These are phyloP conservation scores for Moricandia arvensis DNA, from an alignment of 345 rosid genomes.

Conservation along the genomic window DNA sequence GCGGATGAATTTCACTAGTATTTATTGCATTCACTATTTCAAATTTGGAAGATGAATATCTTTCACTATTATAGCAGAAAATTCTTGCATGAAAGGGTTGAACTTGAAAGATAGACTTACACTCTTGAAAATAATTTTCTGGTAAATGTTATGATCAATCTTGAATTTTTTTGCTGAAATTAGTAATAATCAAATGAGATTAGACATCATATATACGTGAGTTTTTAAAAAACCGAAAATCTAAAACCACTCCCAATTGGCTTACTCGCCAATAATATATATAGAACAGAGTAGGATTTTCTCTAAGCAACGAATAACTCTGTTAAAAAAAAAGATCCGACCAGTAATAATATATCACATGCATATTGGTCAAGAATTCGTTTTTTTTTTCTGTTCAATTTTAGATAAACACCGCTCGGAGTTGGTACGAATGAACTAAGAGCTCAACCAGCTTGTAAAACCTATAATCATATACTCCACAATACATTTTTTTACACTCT, in stretches of 20 bases:
- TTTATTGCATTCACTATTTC: neutral
- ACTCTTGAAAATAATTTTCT: neutral
- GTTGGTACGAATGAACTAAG: neutral
- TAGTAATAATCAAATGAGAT: neutral
- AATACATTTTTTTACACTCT: slow-evolving; percentile 28
- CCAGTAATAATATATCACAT: neutral
- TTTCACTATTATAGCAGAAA: neutral
- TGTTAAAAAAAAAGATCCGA: neutral
- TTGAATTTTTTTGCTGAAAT: neutral
- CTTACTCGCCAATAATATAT: neutral
- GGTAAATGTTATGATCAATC: neutral
- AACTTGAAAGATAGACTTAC: neutral
- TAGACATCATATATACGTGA: neutral
- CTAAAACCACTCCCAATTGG: neutral
- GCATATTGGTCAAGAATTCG: neutral
- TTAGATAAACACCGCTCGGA: neutral
- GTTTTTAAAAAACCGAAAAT: no score
- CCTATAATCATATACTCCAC: slow-evolving; percentile 24
- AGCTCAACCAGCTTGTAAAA: slow-evolving; percentile 20
- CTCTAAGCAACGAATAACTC: neutral
- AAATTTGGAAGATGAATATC: neutral
- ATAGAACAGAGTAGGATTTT: neutral
- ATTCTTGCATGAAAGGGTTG: neutral
- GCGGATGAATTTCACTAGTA: neutral
- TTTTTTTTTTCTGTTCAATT: neutral